Conservation (phyloP, 805 yeast genomes). For the Teunomyces pallodes region DNA sequence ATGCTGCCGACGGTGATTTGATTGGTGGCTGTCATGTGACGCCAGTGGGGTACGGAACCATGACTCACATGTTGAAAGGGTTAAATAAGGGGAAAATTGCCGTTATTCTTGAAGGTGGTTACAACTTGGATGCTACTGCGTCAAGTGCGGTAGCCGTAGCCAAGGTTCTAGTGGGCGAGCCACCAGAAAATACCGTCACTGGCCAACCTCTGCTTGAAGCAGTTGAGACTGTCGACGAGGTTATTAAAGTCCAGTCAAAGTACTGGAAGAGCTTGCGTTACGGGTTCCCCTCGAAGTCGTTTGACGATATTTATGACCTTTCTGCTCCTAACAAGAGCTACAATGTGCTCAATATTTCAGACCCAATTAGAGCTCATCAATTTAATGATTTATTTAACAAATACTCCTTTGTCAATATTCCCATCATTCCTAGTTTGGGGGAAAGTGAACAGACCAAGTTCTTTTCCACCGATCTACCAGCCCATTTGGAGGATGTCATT, state of each 20-base stretch:
- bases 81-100: slow-evolving; percentile 86
- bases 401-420: slow-evolving; percentile 64
- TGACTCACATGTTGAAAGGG: slow-evolving; percentile 88
- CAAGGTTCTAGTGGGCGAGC: slow-evolving; percentile 88
- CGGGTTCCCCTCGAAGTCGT: slow-evolving; percentile 46
- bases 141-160: slow-evolving; percentile 89
- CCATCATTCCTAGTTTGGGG: slow-evolving; percentile 41
- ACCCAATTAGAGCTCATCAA: slow-evolving; percentile 75
- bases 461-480: slow-evolving; percentile 42
- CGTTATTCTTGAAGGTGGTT: slow-evolving; percentile 95
- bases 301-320: slow-evolving; percentile 41
- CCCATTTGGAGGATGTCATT: slow-evolving; percentile 59
- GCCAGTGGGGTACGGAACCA: slow-evolving; percentile 93
- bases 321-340: slow-evolving; percentile 22
- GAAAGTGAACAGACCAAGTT: slow-evolving; percentile 13
- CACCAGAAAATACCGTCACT: slow-evolving; percentile 76
- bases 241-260: slow-evolving; percentile 72
- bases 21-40: slow-evolving; percentile 96
- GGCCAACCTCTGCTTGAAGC: slow-evolving; percentile 73
- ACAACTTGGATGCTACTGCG: slow-evolving; percentile 87
- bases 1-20: slow-evolving; percentile 97
- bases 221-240: slow-evolving; percentile 76
- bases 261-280: slow-evolving; percentile 86
- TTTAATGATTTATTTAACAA: slow-evolving; percentile 51
- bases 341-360: slow-evolving; percentile 55